Evolutionary conservation across 148 eudicot species (phyloP).

Genomic region (Vaccinium vitisidaea): DNA sequence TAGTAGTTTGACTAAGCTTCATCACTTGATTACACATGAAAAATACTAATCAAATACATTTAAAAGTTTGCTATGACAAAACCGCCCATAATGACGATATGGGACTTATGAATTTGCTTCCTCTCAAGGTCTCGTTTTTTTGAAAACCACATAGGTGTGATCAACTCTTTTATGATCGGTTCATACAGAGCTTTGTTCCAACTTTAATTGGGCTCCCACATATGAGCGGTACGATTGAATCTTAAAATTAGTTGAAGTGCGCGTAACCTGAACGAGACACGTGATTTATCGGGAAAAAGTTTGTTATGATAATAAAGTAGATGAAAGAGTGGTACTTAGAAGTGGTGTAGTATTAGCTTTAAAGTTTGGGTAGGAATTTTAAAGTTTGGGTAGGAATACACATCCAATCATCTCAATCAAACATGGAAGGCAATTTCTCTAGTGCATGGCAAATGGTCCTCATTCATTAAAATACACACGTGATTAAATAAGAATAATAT

Average conservation of each 20-base stretch:
- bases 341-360: not conserved
- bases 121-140: too few species aligned
- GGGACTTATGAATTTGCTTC: too few species aligned
- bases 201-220: too few species aligned
- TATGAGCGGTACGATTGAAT: too few species aligned
- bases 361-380: not conserved
- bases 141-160: too few species aligned
- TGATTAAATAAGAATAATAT: not conserved
- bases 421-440: not conserved
- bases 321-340: not conserved
- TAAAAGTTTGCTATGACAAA: not conserved
- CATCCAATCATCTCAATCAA: slow-evolving; percentile 1
- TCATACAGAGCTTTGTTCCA: too few species aligned
- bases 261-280: too few species aligned
- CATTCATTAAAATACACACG: not conserved
- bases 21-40: not conserved
- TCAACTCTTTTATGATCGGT: too few species aligned
- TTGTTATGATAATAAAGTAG: not conserved
- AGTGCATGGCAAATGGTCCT: not conserved
- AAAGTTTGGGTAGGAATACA: not conserved
- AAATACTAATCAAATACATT: not conserved
- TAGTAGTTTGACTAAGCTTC: not conserved
- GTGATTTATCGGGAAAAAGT: not conserved
- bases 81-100: too few species aligned
- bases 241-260: too few species aligned